Percentiles rank a stretch among this genome's conserved stretches.
These are phyloP conservation scores for Termitomyces sp. DNA, from an alignment of 768 basidiomycete genomes.

Conservation along the genomic window DNA sequence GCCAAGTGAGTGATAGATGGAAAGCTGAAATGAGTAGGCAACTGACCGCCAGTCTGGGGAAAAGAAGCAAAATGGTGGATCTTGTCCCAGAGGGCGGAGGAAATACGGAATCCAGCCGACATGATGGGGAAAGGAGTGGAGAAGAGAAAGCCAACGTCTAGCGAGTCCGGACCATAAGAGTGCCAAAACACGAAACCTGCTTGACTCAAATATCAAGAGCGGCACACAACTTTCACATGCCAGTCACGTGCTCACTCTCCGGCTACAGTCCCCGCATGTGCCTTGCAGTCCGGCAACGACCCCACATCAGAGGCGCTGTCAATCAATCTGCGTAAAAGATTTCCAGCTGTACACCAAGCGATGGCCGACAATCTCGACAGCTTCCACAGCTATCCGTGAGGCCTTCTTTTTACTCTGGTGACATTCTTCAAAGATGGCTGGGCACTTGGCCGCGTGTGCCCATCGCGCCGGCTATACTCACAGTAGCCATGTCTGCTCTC, in stretches of 20 bases:
- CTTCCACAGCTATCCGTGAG: too few relatives aligned
- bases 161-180: not conserved
- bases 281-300: too few relatives aligned
- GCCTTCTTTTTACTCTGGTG: too few relatives aligned
- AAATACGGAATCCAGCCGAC: slow-evolving; percentile 67
- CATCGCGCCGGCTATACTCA: too few relatives aligned
- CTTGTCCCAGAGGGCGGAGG: slow-evolving; percentile 66
- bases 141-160: not conserved
- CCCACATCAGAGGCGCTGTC: too few relatives aligned
- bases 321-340: too few relatives aligned
- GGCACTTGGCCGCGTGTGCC: too few relatives aligned
- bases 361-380: too few relatives aligned
- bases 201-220: not conserved
- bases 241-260: not conserved
- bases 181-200: not conserved
- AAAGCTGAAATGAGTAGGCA: not conserved
- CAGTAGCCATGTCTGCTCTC: too few relatives aligned
- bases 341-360: too few relatives aligned
- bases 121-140: slow-evolving; percentile 22
- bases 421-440: too few relatives aligned
- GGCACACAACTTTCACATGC: not conserved
- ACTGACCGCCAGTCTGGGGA: slow-evolving; percentile 75
- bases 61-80: slow-evolving; percentile 84
- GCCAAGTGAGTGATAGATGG: not conserved
- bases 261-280: too few relatives aligned